Evolutionary conservation across 2,329 filamentous ascomycete genomes (phyloP), one percentile per base, ranked within the genome.

Genomic region (Ascochyta pisi): DNA sequence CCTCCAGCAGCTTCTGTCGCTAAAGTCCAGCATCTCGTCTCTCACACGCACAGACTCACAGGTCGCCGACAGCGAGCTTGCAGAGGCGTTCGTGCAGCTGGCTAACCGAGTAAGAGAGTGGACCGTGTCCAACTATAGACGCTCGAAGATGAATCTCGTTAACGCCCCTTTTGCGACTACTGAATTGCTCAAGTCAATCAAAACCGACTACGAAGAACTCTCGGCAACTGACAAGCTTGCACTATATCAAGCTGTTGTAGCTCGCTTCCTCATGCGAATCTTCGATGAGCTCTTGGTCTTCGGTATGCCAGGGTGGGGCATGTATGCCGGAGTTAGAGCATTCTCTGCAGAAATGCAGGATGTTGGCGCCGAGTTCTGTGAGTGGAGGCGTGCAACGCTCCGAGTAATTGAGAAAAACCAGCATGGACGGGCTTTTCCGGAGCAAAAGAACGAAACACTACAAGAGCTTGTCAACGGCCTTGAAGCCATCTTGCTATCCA

Each of bases 91-190:
- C 79, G 79, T 82, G 45, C 80, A 83, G 54, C 71, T 91, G 42
- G 84, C 84, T 19, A 88, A 90, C 65, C 84, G 87, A 23, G 75
- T 90, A 63, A 88, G 91, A 75, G 90, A 91, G 65, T 92, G 89
- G 89, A 84, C 88, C 3, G 86, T 91, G 64, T 83, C 84, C 24
- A 84, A 89, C 69, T 91, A 89, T 62, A 81, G 89, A 47, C 84
- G 83, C 59, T 81, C 83, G 12, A 89, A 83, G 75, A 74, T 89
- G 47, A 53, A 63, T 13, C 41, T 71, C 6, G 57, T 39, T 26
- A 53, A 56, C 12, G 13, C 71, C 1, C 57, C 68, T 2, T 42
- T 54, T 12, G 64, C 64, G 15, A 69, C 65, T 8, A 55, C 53
- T 12, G 50, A 54, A 1, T 56, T 75, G 6, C 53, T 31, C 29